These are phyloP conservation scores for Solanum habrochaites DNA, from an alignment of 257 asterid species.

Conservation along the genomic window DNA sequence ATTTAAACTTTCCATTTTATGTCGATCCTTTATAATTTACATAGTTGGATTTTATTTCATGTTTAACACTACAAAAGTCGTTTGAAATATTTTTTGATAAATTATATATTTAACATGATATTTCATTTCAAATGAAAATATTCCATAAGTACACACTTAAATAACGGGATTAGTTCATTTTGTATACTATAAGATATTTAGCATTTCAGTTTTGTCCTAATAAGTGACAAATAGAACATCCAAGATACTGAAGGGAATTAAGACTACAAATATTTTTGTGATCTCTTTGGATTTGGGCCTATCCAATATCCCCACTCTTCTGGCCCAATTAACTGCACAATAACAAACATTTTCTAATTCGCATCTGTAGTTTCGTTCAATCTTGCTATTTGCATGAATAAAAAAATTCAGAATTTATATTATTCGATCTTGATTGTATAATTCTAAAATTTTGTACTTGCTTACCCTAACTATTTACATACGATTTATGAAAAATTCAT, in stretches of 20 bases:
- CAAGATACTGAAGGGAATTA: neutral
- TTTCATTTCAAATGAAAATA: neutral
- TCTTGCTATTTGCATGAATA: neutral
- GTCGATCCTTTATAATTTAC: no score
- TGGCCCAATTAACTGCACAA: neutral
- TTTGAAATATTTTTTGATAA: neutral
- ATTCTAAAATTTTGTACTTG: neutral
- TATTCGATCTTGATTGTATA: neutral
- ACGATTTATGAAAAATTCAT: no score
- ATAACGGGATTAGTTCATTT: neutral
- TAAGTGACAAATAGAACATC: neutral
- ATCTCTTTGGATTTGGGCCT: neutral
- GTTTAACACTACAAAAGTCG: neutral
- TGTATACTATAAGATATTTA: neutral
- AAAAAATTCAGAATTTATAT: no score
- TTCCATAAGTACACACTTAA: neutral
- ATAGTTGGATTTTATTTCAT: neutral
- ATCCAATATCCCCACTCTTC: neutral
- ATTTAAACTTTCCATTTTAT: neutral
- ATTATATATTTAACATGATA: neutral
- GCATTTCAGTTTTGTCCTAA: neutral
- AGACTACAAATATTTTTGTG: neutral
- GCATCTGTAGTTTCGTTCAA: neutral
- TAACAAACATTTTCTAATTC: neutral
- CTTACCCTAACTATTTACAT: neutral